phyloP scores from a whole-genome alignment of 2,329 filamentous ascomycete species.

The Epichloe coenophiala region DNA sequence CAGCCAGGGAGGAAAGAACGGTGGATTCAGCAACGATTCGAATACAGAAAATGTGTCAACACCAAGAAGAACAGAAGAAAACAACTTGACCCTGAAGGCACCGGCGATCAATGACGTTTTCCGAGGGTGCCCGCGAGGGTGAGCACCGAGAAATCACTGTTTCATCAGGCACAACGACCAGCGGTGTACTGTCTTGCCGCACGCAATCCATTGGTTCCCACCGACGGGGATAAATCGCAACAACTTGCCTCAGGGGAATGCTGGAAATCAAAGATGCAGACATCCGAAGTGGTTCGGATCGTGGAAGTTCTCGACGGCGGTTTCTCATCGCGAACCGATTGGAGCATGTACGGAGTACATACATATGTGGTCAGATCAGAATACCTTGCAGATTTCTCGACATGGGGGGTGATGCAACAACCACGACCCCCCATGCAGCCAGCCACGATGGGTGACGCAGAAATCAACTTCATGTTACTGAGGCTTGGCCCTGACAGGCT shows the following conservation, averaged over 20 bases:
- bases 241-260: not conserved
- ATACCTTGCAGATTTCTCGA: slow-evolving; percentile 2
- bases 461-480: not conserved
- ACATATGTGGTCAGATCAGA: not conserved
- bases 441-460: slow-evolving; percentile 1
- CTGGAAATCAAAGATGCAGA: not conserved
- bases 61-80: too few relatives aligned
- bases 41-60: too few relatives aligned
- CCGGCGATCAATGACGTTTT: too few relatives aligned
- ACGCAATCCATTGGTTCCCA: too few relatives aligned
- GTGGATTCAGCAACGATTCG: too few relatives aligned
- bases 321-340: not conserved
- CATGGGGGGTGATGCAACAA: not conserved
- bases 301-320: not conserved
- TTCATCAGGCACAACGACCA: too few relatives aligned
- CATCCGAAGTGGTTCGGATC: not conserved
- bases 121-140: too few relatives aligned
- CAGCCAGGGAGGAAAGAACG: too few relatives aligned
- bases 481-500: not conserved
- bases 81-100: too few relatives aligned
- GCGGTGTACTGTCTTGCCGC: too few relatives aligned
- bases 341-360: not conserved
- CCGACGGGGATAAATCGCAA: too few relatives aligned
- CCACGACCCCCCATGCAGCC: slow-evolving; percentile 1
- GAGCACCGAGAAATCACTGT: too few relatives aligned